Percentiles rank a stretch among this genome's conserved stretches.
These are phyloP conservation scores for Penicillium lagena DNA, from an alignment of 495 filamentous ascomycete genomes.

Conservation along the genomic window DNA sequence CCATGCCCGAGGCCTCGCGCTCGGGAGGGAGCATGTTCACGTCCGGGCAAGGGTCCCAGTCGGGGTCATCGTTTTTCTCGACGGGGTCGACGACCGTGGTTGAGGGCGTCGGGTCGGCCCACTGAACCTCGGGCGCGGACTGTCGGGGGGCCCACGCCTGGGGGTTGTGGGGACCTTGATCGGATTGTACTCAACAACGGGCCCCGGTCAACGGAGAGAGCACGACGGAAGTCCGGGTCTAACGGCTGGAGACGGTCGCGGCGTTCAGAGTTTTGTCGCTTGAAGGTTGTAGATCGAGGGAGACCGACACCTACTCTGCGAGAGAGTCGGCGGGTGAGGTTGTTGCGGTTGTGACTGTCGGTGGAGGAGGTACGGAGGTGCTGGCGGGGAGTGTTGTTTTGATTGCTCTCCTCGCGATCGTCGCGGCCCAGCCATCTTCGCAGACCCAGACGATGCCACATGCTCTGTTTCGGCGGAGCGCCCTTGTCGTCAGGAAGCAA, in stretches of 20 bases:
- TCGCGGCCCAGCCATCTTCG: conserved; percentile 44
- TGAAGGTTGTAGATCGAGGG: conserved; percentile 69
- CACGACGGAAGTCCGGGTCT: conserved; percentile 62
- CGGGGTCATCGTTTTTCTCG: conserved; percentile 22
- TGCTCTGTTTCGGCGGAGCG: conserved; percentile 39
- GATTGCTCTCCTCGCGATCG: conserved; percentile 28
- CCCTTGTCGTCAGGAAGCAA: conserved; percentile 28
- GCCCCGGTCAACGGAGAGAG: conserved; percentile 65
- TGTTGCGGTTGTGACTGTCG: conserved; percentile 33
- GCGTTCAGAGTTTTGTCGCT: conserved; percentile 72
- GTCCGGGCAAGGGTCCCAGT: conserved; percentile 23
- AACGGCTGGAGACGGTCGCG: conserved; percentile 64
- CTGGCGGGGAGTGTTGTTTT: conserved; percentile 4
- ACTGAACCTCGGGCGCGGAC: conserved; percentile 43
- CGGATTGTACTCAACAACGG: conserved; percentile 38
- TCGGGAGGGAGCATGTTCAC: conserved; percentile 3
- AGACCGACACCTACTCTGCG: conserved; percentile 73
- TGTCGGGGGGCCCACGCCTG: conserved; percentile 36
- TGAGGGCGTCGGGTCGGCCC: conserved; percentile 30
- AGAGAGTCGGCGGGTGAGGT: conserved; percentile 50
- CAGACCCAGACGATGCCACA: conserved; percentile 44
- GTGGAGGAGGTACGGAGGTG: conserved; percentile 13
- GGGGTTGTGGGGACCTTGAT: conserved; percentile 31
- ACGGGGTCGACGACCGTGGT: conserved; percentile 27
- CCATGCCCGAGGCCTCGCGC: neutral